These are phyloP conservation scores for Aspergillus sparsus DNA, from an alignment of 495 filamentous ascomycete species.

Conservation along the genomic window DNA sequence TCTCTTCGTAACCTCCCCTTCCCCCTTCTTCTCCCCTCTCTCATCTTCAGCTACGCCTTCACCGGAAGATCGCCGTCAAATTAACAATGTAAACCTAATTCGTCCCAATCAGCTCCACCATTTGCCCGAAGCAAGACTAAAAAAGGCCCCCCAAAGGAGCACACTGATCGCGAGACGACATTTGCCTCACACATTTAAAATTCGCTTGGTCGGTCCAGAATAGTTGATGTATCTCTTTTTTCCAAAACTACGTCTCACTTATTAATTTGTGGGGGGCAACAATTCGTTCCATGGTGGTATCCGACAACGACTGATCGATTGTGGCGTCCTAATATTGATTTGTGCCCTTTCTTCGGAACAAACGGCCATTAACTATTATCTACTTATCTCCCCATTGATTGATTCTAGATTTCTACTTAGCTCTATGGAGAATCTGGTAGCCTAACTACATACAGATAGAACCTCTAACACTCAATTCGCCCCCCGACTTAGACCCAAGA, in stretches of 20 bases:
- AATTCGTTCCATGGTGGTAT: neutral
- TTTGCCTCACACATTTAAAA: neutral
- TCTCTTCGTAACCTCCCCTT: neutral
- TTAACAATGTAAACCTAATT: conserved; percentile 10
- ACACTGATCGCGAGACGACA: neutral
- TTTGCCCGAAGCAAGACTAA: neutral
- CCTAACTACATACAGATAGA: conserved; percentile 14
- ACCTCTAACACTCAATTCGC: conserved; percentile 4
- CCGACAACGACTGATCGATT: neutral
- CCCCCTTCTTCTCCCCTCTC: neutral
- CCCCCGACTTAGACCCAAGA: conserved; percentile 19
- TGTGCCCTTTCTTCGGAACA: neutral
- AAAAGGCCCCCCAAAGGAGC: conserved; percentile 2
- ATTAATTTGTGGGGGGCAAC: neutral
- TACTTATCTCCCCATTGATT: neutral
- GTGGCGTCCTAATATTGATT: neutral
- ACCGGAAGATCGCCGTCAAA: conserved; percentile 7
- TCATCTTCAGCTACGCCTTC: conserved; percentile 21
- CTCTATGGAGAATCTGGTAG: conserved; percentile 4
- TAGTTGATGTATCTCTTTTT: conserved; percentile 1
- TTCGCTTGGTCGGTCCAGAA: neutral
- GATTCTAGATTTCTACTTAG: neutral
- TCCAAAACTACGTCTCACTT: neutral
- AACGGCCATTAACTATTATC: neutral
- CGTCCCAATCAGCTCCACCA: conserved; percentile 16